Base-by-base conservation (phyloP, 75 land plant species). In the Sequoiadendron giganteum region DNA sequence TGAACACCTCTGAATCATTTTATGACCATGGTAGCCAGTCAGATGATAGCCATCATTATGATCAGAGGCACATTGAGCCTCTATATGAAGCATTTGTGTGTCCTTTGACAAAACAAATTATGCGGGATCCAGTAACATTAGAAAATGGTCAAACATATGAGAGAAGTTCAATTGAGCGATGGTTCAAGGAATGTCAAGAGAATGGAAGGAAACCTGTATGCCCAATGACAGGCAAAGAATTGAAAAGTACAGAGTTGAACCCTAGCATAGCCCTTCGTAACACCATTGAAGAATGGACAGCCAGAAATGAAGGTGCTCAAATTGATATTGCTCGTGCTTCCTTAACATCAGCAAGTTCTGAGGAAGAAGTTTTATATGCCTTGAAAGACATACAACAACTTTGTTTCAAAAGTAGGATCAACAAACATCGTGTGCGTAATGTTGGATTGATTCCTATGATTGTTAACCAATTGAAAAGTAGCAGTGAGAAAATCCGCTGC, bases 131-230 rank as follows among this genome's bases (percentile, higher is more conserved):
- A 54, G 97, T 98, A 13, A 95, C 96, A 32, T 49, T 98, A 25
- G 99, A 97, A 90, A 97, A 90, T 90, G 99, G 94, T 21, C 95
- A 93, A 86, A 97, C 96, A 21, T 96, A 96, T 90, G 99, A 97
- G 88, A 89, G 97, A 28, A 93, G 87, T 56, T 96, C 97, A 5
- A 96, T 96, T 87, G 96, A 95, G 91, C 91, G 91, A 78, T 96
- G 96, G 96, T 94, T 97, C 86, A 86, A 80, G 85, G 94, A 95
- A 88, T 97, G 98, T 79, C 90, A 87, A 84, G 94, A 94, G 55
- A 95, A 91, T 91, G 94, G 94, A 73, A 94, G 93, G 85, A 92
- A 89, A 70, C 90, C 89, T 4, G 87, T 92, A 54, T 97, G 99
- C 86, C 99, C 99, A 5, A 86, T 94, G 91, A 96, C 99, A 14